Conservation (phyloP, 2,329 filamentous ascomycete genomes). For the Pseudocercospora macadamiae region DNA sequence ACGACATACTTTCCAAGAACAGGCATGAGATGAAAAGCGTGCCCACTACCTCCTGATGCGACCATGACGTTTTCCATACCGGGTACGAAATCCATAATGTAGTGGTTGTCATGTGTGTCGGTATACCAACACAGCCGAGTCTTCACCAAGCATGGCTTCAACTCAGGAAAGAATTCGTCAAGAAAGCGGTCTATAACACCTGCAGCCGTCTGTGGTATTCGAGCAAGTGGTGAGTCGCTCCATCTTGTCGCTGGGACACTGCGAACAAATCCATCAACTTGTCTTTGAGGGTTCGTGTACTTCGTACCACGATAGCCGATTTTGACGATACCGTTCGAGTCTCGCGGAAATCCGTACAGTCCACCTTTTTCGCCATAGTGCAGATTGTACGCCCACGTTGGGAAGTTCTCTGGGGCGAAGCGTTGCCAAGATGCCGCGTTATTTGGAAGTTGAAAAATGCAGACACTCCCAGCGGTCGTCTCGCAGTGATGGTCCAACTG, state of each 20-base stretch:
- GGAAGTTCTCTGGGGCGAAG: conserved; percentile 50
- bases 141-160: not conserved
- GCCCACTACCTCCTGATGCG: not conserved
- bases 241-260: not conserved
- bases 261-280: conserved; percentile 32
- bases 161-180: not conserved
- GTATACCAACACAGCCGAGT: not conserved
- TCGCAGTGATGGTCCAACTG: conserved; percentile 42
- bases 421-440: conserved; percentile 42
- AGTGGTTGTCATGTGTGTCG: not conserved
- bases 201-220: not conserved
- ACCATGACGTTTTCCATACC: not conserved
- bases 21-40: not conserved
- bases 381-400: conserved; percentile 42
- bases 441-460: conserved; percentile 47
- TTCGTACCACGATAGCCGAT: conserved; percentile 59
- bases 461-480: conserved; percentile 52
- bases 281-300: conserved; percentile 44
- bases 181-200: not conserved
- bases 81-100: not conserved
- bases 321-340: conserved; percentile 51
- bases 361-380: conserved; percentile 38
- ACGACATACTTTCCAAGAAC: not conserved
- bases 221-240: not conserved
- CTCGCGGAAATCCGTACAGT: conserved; percentile 54